Evolutionary conservation across 371 early-diverging fungal species (phyloP).

Genomic region (Spraguea lophii): DNA sequence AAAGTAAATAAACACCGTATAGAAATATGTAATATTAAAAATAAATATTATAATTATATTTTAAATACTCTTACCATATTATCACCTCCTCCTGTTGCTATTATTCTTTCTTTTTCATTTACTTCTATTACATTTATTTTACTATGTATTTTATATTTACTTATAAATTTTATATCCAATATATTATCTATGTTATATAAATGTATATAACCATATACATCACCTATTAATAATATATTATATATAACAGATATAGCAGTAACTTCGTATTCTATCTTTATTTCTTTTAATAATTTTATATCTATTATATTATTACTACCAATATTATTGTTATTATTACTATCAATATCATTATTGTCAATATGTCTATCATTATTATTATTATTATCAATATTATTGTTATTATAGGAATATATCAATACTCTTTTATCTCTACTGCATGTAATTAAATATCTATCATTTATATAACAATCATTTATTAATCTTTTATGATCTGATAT

Average conservation of each 20-base stretch:
- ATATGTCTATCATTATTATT: too few species aligned
- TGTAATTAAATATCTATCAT: constrained; percentile 23
- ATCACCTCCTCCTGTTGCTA: constrained; percentile 23
- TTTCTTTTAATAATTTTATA: neutral
- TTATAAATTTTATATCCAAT: neutral
- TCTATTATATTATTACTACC: constrained; percentile 3
- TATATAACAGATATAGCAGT: constrained; percentile 19
- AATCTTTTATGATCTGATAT: constrained; percentile 21
- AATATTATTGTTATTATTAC: too few species aligned
- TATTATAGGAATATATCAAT: too few species aligned
- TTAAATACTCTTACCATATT: constrained; percentile 13
- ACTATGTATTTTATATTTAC: constrained; percentile 9
- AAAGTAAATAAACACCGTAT: too few species aligned
- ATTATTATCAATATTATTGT: too few species aligned
- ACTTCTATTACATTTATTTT: constrained; percentile 12
- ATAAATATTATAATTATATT: too few species aligned
- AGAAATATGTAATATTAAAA: too few species aligned
- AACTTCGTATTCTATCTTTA: constrained; percentile 17
- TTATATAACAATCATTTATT: constrained; percentile 22
- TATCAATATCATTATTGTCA: too few species aligned
- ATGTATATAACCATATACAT: constrained; percentile 17
- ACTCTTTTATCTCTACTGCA: constrained; percentile 28
- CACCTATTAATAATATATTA: constrained; percentile 11
- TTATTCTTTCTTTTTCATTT: constrained; percentile 2
- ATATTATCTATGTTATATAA: neutral